Percentiles rank a stretch among this genome's conserved stretches.
phyloP scores from a whole-genome alignment of 2,329 filamentous ascomycete genomes.

The Cladosporium phlei region DNA sequence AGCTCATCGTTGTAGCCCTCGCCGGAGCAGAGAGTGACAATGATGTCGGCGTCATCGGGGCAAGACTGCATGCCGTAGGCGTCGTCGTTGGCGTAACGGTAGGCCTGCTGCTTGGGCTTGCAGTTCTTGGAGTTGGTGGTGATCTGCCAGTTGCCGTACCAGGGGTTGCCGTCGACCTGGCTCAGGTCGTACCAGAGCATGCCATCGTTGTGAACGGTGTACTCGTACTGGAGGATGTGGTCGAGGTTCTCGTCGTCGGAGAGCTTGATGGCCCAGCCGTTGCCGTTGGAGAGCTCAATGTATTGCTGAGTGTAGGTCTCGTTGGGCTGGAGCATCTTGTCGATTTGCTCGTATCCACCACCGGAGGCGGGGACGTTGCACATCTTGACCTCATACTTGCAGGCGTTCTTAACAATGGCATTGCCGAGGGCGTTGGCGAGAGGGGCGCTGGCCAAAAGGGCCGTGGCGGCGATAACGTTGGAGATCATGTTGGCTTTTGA shows the following conservation, averaged over 20 bases:
- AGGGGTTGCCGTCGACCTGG: constrained; percentile 36
- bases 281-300: constrained; percentile 30
- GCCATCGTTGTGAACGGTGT: constrained; percentile 34
- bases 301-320: constrained; percentile 30
- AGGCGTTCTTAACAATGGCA: constrained; percentile 31
- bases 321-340: constrained; percentile 24
- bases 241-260: constrained; percentile 25
- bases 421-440: constrained; percentile 24
- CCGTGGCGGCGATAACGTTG: constrained; percentile 23
- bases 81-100: constrained; percentile 37
- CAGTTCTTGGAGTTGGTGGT: constrained; percentile 24
- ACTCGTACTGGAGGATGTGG: constrained; percentile 36
- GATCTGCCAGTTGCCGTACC: constrained; percentile 35
- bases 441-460: constrained; percentile 25
- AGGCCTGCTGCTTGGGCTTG: constrained; percentile 32
- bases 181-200: constrained; percentile 38
- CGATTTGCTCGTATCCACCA: constrained; percentile 23
- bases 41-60: constrained; percentile 29
- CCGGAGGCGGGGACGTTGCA: constrained; percentile 27
- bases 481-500: constrained; percentile 7
- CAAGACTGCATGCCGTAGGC: constrained; percentile 37
- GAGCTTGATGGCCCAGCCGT: constrained; percentile 38
- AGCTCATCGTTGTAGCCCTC: constrained; percentile 18
- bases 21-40: constrained; percentile 34
- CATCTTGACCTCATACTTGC: constrained; percentile 30